Percentiles rank a stretch among this genome's conserved stretches.
Conservation (phyloP, 2,329 filamentous ascomycete genomes). For the Amauroascus niger region DNA sequence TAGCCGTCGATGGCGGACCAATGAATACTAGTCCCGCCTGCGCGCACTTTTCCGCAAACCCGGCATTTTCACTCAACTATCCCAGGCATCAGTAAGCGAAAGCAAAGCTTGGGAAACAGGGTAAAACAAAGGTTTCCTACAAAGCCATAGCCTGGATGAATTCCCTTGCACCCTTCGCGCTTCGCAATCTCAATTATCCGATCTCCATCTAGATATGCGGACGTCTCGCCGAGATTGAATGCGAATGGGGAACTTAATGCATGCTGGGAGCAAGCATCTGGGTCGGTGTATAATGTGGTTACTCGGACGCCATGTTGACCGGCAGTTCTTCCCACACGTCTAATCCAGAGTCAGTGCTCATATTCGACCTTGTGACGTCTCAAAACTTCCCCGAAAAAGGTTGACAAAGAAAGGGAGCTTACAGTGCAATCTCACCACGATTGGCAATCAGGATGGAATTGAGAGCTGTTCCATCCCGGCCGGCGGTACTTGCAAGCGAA, state of each 20-base stretch:
- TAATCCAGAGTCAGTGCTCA: slow-evolving; percentile 19
- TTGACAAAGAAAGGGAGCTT: slow-evolving; percentile 23
- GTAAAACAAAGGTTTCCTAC: slow-evolving; percentile 29
- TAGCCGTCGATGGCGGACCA: slow-evolving; percentile 70
- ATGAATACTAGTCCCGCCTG: slow-evolving; percentile 90
- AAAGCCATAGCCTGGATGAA: slow-evolving; percentile 94
- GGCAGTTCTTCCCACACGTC: slow-evolving; percentile 79
- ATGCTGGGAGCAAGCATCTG: slow-evolving; percentile 79
- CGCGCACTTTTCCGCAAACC: slow-evolving; percentile 78
- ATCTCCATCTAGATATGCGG: slow-evolving; percentile 86
- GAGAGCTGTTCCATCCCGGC: slow-evolving; percentile 32
- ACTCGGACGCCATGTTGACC: slow-evolving; percentile 80
- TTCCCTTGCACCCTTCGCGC: slow-evolving; percentile 73
- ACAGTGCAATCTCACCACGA: slow-evolving; percentile 87
- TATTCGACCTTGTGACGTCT: background rate
- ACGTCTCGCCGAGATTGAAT: slow-evolving; percentile 65
- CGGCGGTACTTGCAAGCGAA: slow-evolving; percentile 7
- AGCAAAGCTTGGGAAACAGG: background rate
- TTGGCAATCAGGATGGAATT: slow-evolving; percentile 91
- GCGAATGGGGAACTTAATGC: slow-evolving; percentile 74
- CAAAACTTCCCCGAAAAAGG: background rate
- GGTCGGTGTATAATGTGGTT: slow-evolving; percentile 89
- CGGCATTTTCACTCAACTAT: slow-evolving; percentile 76
- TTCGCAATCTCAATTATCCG: slow-evolving; percentile 84
- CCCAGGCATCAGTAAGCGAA: background rate